These are phyloP conservation scores for Cryptosporidium bovis DNA, from an alignment of 169 alveolate species.

Conservation along the genomic window DNA sequence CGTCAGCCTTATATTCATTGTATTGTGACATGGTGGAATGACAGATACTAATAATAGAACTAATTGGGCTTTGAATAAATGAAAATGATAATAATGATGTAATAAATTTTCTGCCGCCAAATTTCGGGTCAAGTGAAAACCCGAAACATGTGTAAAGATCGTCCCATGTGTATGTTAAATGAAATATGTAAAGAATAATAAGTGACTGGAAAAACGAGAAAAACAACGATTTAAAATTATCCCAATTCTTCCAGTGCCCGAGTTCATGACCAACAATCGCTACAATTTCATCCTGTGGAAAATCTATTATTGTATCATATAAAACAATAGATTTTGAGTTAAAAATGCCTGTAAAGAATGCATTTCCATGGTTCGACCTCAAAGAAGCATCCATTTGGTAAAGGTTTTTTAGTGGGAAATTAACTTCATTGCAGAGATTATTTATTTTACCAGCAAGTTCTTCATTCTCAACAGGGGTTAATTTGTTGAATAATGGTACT, in stretches of 20 bases:
- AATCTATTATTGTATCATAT: conserved; percentile 52
- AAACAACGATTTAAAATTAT: conserved; percentile 24
- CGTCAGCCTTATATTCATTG: conserved; percentile 56
- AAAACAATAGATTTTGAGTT: conserved; percentile 43
- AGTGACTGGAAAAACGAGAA: conserved; percentile 39
- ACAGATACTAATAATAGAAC: conserved; percentile 20
- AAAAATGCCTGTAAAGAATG: conserved; percentile 49
- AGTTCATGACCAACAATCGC: conserved; percentile 62
- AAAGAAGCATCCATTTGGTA: conserved; percentile 67
- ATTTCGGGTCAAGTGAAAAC: conserved; percentile 19
- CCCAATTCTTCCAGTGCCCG: conserved; percentile 72
- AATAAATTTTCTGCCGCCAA: conserved; percentile 43
- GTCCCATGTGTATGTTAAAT: conserved; percentile 35
- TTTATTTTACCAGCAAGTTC: conserved; percentile 27
- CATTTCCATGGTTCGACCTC: conserved; percentile 68
- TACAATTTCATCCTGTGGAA: conserved; percentile 56
- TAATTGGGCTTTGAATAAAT: conserved; percentile 26
- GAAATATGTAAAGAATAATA: conserved; percentile 29
- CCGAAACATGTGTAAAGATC: conserved; percentile 47
- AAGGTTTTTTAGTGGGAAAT: conserved; percentile 41
- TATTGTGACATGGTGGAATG: conserved; percentile 26
- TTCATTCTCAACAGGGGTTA: conserved; percentile 45
- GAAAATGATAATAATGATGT: conserved; percentile 33
- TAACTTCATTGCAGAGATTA: conserved; percentile 16
- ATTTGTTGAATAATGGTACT: conserved; percentile 48